Conservation (phyloP, 495 filamentous ascomycete species). For the Neurospora intermedia region DNA sequence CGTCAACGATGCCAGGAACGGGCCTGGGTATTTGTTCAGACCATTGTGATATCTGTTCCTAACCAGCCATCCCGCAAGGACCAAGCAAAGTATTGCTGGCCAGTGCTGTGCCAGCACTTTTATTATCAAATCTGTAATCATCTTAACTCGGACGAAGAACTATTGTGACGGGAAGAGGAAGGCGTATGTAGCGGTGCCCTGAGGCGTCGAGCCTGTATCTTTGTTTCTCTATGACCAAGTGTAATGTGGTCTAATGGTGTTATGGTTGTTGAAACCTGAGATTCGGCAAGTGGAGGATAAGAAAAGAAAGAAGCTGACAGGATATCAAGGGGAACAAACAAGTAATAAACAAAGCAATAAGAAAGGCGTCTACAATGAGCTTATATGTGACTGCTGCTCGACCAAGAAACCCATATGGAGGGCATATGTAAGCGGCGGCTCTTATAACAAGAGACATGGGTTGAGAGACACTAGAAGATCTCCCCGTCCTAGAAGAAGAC, state of each 20-base stretch:
- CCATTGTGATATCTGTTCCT: constrained; percentile 48
- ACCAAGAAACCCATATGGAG: background rate
- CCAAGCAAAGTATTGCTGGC: constrained; percentile 26
- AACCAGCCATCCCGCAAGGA: constrained; percentile 33
- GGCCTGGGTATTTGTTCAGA: constrained; percentile 56
- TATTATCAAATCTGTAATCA: constrained; percentile 19
- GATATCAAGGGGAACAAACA: background rate
- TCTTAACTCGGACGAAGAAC: background rate
- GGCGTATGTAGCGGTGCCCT: background rate
- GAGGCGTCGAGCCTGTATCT: background rate
- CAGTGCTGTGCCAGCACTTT: constrained; percentile 35
- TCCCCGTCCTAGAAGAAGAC: background rate
- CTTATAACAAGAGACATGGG: background rate
- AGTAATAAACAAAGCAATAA: background rate
- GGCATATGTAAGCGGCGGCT: background rate
- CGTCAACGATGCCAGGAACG: constrained; percentile 55
- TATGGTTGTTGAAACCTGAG: background rate
- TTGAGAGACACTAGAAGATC: background rate
- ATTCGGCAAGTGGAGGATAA: background rate
- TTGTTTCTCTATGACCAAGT: background rate
- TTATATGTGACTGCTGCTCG: background rate
- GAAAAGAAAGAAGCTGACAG: background rate
- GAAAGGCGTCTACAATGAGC: background rate
- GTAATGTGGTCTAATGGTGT: background rate
- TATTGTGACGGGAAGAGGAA: background rate